Conservation (phyloP, 2,329 filamentous ascomycete genomes). For the Myriangium duriaei region DNA sequence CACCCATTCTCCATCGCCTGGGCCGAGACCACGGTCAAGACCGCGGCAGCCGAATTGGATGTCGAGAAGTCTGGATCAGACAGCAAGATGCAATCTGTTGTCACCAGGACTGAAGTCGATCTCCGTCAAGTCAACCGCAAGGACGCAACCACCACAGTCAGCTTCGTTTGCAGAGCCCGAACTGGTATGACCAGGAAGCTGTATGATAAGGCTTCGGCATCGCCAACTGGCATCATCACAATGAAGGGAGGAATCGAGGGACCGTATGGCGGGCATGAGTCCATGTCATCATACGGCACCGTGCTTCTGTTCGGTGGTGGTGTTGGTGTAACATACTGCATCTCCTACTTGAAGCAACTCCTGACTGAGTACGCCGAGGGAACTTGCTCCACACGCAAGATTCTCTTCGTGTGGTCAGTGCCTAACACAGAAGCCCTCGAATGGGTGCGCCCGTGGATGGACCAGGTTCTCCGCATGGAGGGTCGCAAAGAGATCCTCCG, state of each 20-base stretch:
- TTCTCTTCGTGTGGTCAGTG: constrained; percentile 68
- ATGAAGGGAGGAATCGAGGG: constrained; percentile 61
- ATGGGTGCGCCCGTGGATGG: constrained; percentile 56
- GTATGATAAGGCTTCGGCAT: constrained; percentile 53
- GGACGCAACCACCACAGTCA: constrained; percentile 39
- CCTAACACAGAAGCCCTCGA: constrained; percentile 54
- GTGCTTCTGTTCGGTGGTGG: constrained; percentile 69
- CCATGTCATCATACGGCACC: constrained; percentile 62
- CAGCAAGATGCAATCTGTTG: constrained; percentile 5
- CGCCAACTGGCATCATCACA: constrained; percentile 47
- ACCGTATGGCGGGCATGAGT: constrained; percentile 61
- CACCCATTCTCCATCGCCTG: constrained; percentile 41
- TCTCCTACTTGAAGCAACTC: constrained; percentile 62
- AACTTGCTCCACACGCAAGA: constrained; percentile 57
- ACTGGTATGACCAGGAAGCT: constrained; percentile 62
- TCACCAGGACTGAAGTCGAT: constrained; percentile 12
- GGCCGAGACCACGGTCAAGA: constrained; percentile 23
- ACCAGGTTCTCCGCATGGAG: constrained; percentile 48
- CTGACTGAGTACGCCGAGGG: constrained; percentile 55
- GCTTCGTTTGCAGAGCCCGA: constrained; percentile 59
- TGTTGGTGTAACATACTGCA: constrained; percentile 68
- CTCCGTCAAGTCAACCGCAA: constrained; percentile 8
- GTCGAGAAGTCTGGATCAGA: constrained; percentile 20
- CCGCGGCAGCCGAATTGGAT: constrained; percentile 20
- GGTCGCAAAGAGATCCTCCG: constrained; percentile 45